Conservation (phyloP, 2,329 filamentous ascomycete species). For the Camillea tinctor region DNA sequence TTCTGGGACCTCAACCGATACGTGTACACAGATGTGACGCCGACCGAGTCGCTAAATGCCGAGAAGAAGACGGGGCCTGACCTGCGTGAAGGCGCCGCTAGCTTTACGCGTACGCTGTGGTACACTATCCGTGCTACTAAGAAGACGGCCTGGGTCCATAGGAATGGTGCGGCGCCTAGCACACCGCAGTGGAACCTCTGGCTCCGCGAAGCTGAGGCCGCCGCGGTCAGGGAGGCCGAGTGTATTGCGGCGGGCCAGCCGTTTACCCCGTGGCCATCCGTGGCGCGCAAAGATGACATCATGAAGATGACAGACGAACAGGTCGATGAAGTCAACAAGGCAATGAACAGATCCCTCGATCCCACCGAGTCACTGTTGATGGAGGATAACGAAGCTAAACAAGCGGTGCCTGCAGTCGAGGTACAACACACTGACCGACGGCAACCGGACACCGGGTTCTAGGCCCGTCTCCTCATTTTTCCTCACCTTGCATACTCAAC, state of each 20-base stretch:
- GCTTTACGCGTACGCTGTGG: constrained; percentile 58
- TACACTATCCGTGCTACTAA: constrained; percentile 56
- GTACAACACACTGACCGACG: constrained; percentile 8
- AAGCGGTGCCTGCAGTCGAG: constrained; percentile 18
- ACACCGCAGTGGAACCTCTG: constrained; percentile 54
- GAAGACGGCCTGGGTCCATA: constrained; percentile 51
- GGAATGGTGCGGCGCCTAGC: constrained; percentile 49
- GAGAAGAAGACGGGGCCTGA: constrained; percentile 33
- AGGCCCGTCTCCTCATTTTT: too few relatives aligned
- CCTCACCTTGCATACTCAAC: too few relatives aligned
- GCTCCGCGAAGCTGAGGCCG: constrained; percentile 48
- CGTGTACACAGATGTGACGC: constrained; percentile 40
- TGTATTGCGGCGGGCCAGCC: too few relatives aligned
- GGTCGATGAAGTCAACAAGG: neutral
- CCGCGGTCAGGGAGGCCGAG: constrained; percentile 33
- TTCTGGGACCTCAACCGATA: constrained; percentile 62
- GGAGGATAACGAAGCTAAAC: constrained; percentile 15
- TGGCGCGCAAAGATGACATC: constrained; percentile 48
- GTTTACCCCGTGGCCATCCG: constrained; percentile 45
- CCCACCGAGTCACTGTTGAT: neutral
- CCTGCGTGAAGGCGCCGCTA: constrained; percentile 41
- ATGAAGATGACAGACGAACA: constrained; percentile 37
- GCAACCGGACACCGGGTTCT: neutral
- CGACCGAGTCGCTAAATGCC: constrained; percentile 37
- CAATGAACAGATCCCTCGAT: too few relatives aligned